Evolutionary conservation across 1,139 yeast species (phyloP).

Genomic region (Blastobotrys raffinosifermentans): DNA sequence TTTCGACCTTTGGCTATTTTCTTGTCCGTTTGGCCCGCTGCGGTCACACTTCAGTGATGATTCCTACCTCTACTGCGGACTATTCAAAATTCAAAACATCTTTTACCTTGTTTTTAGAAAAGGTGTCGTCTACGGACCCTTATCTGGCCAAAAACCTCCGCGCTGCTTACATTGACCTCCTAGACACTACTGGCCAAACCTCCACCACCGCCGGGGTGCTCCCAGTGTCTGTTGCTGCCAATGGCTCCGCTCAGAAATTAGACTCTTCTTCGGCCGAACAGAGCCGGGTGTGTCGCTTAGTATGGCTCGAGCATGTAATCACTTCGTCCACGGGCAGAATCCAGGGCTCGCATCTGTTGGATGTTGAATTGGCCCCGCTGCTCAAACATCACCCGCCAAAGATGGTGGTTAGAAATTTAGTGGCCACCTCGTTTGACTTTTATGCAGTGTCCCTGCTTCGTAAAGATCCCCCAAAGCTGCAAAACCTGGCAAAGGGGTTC

Average conservation of each 20-base stretch:
- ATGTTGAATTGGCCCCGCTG: conserved; percentile 25
- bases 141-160: neutral
- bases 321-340: conserved; percentile 21
- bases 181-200: neutral
- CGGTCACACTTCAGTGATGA: neutral
- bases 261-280: conserved; percentile 13
- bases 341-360: conserved; percentile 20
- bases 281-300: conserved; percentile 25
- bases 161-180: neutral
- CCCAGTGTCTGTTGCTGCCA: neutral
- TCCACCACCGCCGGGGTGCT: neutral
- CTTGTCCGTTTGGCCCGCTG: neutral
- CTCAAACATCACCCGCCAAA: conserved; percentile 26
- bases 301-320: conserved; percentile 32
- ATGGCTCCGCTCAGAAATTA: neutral
- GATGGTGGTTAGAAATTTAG: conserved; percentile 27
- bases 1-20: neutral
- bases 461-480: conserved; percentile 24
- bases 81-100: neutral
- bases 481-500: conserved; percentile 28
- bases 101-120: neutral
- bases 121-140: neutral
- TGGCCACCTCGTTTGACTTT: conserved; percentile 34
- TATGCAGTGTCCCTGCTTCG: conserved; percentile 27
- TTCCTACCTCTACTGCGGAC: neutral